A percentile compares a stretch with the other conserved stretches of the same genome.
Evolutionary conservation across 805 yeast genomes (phyloP).

Genomic region (Blastobotrys chiropterorum): DNA sequence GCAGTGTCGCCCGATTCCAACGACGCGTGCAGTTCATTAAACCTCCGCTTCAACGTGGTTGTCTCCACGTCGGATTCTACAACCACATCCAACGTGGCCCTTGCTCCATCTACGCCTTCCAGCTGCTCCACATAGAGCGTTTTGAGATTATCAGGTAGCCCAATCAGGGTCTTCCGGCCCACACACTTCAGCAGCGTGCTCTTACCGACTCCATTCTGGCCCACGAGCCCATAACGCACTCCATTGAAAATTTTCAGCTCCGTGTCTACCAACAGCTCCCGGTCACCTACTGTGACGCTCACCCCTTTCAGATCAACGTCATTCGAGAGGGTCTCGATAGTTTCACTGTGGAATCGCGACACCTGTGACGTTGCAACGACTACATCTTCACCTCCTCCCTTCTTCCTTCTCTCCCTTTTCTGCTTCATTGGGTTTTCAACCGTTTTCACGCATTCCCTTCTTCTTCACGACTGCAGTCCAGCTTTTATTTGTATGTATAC

Average conservation of each 20-base stretch:
- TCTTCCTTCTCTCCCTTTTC: neutral
- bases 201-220: conserved; percentile 98
- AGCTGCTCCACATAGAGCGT: conserved; percentile 93
- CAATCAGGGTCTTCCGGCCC: conserved; percentile 93
- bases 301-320: conserved; percentile 4
- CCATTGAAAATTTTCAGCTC: conserved; percentile 82
- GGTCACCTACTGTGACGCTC: conserved; percentile 51
- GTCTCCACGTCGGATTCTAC: neutral
- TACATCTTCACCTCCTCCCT: too few relatives aligned
- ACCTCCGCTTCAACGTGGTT: neutral
- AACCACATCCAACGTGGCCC: neutral
- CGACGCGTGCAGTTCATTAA: neutral
- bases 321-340: conserved; percentile 1
- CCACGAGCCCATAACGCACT: conserved; percentile 95
- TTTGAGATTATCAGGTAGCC: conserved; percentile 85
- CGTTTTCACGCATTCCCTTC: too few relatives aligned
- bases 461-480: too few relatives aligned
- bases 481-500: too few relatives aligned
- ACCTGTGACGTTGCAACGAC: conserved; percentile 2
- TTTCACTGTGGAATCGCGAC: conserved; percentile 3
- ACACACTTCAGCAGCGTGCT: conserved; percentile 96
- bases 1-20: neutral
- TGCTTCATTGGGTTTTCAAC: neutral
- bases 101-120: neutral
- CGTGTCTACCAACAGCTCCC: conserved; percentile 93